A percentile compares a stretch with the other conserved stretches of the same genome.
Conservation (phyloP, 83 land plant species). For the Thuja plicata region DNA sequence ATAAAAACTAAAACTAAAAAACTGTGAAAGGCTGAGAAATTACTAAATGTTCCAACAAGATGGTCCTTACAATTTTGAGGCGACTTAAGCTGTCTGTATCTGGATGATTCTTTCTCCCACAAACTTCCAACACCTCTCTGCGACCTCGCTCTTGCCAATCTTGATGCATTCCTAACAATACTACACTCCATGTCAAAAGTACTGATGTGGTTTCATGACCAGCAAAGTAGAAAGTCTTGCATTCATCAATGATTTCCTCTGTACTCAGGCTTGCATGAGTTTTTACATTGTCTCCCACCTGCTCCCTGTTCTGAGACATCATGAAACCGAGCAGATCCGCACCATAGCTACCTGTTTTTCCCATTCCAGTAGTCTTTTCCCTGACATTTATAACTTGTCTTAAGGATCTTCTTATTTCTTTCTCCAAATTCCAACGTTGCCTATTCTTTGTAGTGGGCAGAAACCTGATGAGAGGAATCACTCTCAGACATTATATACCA, state of each 20-base stretch:
- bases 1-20: too few relatives aligned
- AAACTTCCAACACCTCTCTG: slow-evolving; percentile 43
- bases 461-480: slow-evolving; percentile 23
- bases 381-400: slow-evolving; percentile 25
- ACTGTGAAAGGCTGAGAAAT: too few relatives aligned
- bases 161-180: slow-evolving; percentile 34
- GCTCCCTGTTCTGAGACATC: slow-evolving; percentile 9
- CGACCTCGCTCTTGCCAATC: slow-evolving; percentile 46
- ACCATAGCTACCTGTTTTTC: slow-evolving; percentile 20
- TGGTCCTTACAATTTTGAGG: slow-evolving; percentile 39
- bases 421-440: slow-evolving; percentile 26
- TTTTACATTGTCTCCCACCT: not conserved
- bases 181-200: slow-evolving; percentile 49
- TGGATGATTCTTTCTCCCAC: slow-evolving; percentile 30
- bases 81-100: slow-evolving; percentile 30
- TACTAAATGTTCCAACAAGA: not conserved
- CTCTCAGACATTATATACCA: not conserved
- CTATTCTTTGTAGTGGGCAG: slow-evolving; percentile 43
- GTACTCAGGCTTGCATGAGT: slow-evolving; percentile 21
- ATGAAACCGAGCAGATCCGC: slow-evolving; percentile 34
- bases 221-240: slow-evolving; percentile 71
- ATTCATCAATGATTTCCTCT: slow-evolving; percentile 57
- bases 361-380: slow-evolving; percentile 17
- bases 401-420: slow-evolving; percentile 21
- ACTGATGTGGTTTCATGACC: slow-evolving; percentile 62